Base-by-base conservation (phyloP, 139 green algal genomes). In the Auxenochlorella protothecoides region DNA sequence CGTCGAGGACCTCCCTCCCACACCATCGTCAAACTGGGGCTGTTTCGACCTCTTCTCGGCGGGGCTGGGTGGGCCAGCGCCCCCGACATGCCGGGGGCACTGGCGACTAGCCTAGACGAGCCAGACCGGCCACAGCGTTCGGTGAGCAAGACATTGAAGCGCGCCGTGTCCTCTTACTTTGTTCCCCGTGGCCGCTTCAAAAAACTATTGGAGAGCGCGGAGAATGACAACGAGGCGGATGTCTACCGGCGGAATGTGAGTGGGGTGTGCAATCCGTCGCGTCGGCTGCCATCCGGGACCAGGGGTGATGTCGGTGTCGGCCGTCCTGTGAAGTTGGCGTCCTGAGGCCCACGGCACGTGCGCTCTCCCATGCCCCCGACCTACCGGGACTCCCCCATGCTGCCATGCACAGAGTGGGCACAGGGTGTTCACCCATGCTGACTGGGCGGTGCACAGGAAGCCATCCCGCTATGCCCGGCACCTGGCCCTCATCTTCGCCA, bases 401-500 rank as follows among this genome's bases (percentile, higher is more conserved):
- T 70, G 65, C 65, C 65, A 65, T 70, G 12, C 65, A 70, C 52
- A 70, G 27, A 44, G 27, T 70, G 11, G 65, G 13, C 13, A 65
- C 12, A 56, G 63, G 53, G 74, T 79, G 57, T 81, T 75, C 56
- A 82, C 72, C 3, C 76, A 77, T 76, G 72, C 79, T 53, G 61
- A 73, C 16, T 82, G 77, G 77, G 68, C 70, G 53, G 72, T 70
- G 56, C 77, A 82, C 69, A 65, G 77, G 53, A 74, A 56, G 55
- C 73, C 53, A 3, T 14, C 66, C 16, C 72, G 77, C 62, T 82
- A 82, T 54, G 52, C 61, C 44, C 66, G 75, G 52, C 77, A 82
- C 69, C 75, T 82, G 72, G 10, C 65, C 6, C 57, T 70, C 60
- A 79, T 82, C 66, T 82, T 82, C 68, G 56, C 75, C 16, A 79